Percentiles rank a stretch among this genome's conserved stretches.
phyloP scores from a whole-genome alignment of 768 basidiomycete species.

The Candolleomyces eurysporus region DNA sequence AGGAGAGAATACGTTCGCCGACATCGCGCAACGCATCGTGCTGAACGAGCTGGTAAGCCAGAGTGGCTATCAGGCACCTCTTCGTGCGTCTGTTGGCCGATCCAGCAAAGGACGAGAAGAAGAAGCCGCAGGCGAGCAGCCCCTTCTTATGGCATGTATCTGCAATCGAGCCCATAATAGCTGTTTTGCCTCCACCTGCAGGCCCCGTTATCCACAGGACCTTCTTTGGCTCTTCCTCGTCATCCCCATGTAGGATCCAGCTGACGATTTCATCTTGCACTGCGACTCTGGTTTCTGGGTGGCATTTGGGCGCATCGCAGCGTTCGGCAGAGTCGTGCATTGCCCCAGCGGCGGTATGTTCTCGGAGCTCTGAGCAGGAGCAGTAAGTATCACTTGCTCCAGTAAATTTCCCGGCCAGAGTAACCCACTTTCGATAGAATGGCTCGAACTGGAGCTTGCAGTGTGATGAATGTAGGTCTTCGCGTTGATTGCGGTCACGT shows the following conservation, averaged over 20 bases:
- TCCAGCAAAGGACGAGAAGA: constrained; percentile 5
- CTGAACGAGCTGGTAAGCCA: not conserved
- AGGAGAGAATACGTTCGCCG: not conserved
- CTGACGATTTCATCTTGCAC: not conserved
- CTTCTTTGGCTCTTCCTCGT: not conserved
- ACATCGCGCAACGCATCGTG: no score
- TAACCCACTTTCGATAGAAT: not conserved
- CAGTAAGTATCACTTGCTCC: no score
- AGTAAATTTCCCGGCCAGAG: not conserved
- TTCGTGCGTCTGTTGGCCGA: not conserved
- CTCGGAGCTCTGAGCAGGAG: not conserved
- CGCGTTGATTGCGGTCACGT: not conserved
- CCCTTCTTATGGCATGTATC: not conserved
- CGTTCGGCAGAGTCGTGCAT: not conserved
- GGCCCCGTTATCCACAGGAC: constrained; percentile 5
- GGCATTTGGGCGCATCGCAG: no score
- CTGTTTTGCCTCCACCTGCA: constrained; percentile 9
- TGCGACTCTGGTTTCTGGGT: no score
- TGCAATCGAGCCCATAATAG: not conserved
- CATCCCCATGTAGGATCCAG: not conserved
- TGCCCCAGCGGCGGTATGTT: not conserved
- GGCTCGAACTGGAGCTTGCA: not conserved
- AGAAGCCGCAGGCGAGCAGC: constrained; percentile 5
- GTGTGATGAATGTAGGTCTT: not conserved
- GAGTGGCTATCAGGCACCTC: not conserved